These are phyloP conservation scores for Tritrichomonas foetus DNA, from an alignment of 208 protist genomes.

Conservation along the genomic window DNA sequence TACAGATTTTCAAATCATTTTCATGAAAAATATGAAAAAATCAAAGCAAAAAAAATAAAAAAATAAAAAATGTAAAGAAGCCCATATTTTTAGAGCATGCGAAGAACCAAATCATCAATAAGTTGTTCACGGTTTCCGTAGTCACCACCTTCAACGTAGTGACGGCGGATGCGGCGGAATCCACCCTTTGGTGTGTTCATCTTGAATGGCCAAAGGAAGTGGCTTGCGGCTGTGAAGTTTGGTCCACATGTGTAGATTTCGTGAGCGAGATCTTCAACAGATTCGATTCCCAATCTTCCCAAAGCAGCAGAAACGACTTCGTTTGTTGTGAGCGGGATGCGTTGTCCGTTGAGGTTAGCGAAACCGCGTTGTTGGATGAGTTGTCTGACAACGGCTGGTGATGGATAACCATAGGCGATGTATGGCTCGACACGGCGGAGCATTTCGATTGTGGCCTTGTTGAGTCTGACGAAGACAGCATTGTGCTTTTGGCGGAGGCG, in stretches of 20 bases:
- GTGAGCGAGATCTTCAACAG: conserved; percentile 98
- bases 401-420: conserved; percentile 94
- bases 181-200: conserved; percentile 83
- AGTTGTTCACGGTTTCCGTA: conserved; percentile 95
- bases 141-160: conserved; percentile 98
- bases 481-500: conserved; percentile 98
- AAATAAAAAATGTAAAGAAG: too few relatives aligned
- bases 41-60: too few relatives aligned
- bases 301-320: conserved; percentile 84
- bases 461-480: conserved; percentile 95
- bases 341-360: conserved; percentile 89
- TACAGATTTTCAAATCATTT: too few relatives aligned
- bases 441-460: conserved; percentile 99
- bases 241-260: conserved; percentile 96
- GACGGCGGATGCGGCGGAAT: conserved; percentile 82
- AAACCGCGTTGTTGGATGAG: conserved; percentile 98
- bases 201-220: conserved; percentile 98
- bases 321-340: conserved; percentile 89
- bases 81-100: conserved; percentile 97
- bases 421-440: conserved; percentile 93
- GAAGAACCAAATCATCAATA: conserved; percentile 92
- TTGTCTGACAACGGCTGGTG: conserved; percentile 86
- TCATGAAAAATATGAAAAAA: too few relatives aligned
- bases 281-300: conserved; percentile 85
- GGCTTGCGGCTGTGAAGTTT: conserved; percentile 92